Evolutionary conservation across 176 grass and related monocot genomes (phyloP).

Genomic region (Oryza glumipatula): DNA sequence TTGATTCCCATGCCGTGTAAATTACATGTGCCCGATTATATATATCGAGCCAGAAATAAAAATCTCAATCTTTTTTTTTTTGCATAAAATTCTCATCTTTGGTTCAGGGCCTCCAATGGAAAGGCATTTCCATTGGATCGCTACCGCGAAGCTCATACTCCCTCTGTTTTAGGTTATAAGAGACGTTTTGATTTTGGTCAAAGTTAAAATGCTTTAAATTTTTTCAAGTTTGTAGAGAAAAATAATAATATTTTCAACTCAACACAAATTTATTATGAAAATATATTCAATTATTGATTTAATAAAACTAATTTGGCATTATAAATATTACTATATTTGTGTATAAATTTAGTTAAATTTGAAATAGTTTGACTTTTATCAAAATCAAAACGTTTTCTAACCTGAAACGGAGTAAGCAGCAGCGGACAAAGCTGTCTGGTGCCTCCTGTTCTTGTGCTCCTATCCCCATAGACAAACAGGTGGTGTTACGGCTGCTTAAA

Average conservation of each 20-base stretch:
- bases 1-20: slow-evolving; percentile 52
- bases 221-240: too few relatives aligned
- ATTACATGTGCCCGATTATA: slow-evolving; percentile 50
- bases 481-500: slow-evolving; percentile 32
- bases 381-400: too few relatives aligned
- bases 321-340: too few relatives aligned
- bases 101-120: neutral
- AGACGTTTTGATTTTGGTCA: too few relatives aligned
- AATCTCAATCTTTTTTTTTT: neutral
- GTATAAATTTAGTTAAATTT: too few relatives aligned
- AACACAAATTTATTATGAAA: too few relatives aligned
- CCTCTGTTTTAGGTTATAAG: too few relatives aligned
- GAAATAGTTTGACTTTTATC: too few relatives aligned
- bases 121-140: slow-evolving; percentile 15
- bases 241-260: too few relatives aligned
- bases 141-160: neutral
- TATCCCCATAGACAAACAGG: slow-evolving; percentile 29
- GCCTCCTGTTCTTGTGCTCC: slow-evolving; percentile 27
- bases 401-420: neutral
- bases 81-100: neutral
- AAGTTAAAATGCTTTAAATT: too few relatives aligned
- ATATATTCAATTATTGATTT: too few relatives aligned
- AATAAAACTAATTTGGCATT: too few relatives aligned
- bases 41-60: slow-evolving; percentile 39
- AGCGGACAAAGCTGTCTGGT: slow-evolving; percentile 40